phyloP scores from a whole-genome alignment of 2,329 filamentous ascomycete genomes.

The Thelonectria rubi region DNA sequence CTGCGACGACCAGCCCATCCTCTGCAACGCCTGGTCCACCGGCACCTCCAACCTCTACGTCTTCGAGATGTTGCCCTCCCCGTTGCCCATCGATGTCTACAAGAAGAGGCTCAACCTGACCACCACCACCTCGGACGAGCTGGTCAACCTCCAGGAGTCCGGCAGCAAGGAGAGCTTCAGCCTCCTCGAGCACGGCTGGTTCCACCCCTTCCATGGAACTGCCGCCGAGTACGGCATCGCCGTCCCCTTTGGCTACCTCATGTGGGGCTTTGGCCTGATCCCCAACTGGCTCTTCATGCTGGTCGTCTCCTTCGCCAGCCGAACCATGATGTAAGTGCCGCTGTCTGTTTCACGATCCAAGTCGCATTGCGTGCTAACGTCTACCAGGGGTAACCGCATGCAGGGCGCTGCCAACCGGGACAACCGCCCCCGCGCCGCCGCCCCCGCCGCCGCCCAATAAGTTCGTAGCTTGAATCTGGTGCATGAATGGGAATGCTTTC shows the following conservation, averaged over 20 bases:
- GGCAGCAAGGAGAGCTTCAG: constrained; percentile 58
- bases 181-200: constrained; percentile 65
- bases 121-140: constrained; percentile 69
- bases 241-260: constrained; percentile 71
- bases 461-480: constrained; percentile 8
- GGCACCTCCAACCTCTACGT: constrained; percentile 72
- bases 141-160: constrained; percentile 66
- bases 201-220: constrained; percentile 79
- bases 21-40: constrained; percentile 79
- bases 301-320: constrained; percentile 75
- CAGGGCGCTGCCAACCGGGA: constrained; percentile 30
- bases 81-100: constrained; percentile 70
- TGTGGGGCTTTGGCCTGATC: constrained; percentile 73
- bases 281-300: constrained; percentile 85
- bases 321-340: constrained; percentile 75
- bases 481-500: constrained; percentile 20
- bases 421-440: constrained; percentile 7
- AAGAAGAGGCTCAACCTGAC: constrained; percentile 75
- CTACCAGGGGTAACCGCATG: constrained; percentile 52
- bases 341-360: neutral
- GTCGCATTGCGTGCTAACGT: constrained; percentile 34
- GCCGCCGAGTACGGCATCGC: constrained; percentile 69
- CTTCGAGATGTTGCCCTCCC: constrained; percentile 72
- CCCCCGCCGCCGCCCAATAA: constrained; percentile 32
- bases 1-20: constrained; percentile 77